Evolutionary conservation across 208 protist genomes (phyloP).

Genomic region (Leishmania gerbilli): DNA sequence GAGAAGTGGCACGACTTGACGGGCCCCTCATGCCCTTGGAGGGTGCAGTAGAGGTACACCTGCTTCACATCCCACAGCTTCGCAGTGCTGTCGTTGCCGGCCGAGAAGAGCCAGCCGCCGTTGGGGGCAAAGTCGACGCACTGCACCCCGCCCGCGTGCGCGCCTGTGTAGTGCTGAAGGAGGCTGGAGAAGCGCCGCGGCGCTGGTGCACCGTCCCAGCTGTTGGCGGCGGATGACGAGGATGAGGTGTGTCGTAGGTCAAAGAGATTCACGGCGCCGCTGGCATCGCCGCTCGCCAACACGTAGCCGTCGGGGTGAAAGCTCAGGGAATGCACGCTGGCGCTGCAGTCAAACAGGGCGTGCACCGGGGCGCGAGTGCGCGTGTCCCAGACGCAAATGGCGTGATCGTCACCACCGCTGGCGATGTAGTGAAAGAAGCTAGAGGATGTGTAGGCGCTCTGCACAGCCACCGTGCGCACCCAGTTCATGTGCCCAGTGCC

Average conservation of each 20-base stretch:
- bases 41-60: conserved; percentile 82
- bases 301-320: conserved; percentile 88
- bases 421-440: conserved; percentile 56
- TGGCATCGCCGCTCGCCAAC: conserved; percentile 69
- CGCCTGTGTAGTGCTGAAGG: conserved; percentile 81
- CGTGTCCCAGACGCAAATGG: conserved; percentile 84
- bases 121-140: conserved; percentile 73
- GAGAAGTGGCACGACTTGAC: conserved; percentile 64
- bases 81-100: conserved; percentile 70
- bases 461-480: conserved; percentile 72
- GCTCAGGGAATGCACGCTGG: conserved; percentile 56
- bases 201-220: not conserved
- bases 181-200: conserved; percentile 32
- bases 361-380: conserved; percentile 52
- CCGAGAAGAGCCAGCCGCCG: conserved; percentile 83
- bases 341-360: conserved; percentile 66
- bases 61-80: conserved; percentile 90
- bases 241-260: conserved; percentile 61
- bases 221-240: conserved; percentile 3
- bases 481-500: conserved; percentile 77
- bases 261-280: conserved; percentile 85
- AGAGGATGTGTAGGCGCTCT: conserved; percentile 21
- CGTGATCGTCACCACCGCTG: conserved; percentile 83
- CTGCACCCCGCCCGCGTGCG: conserved; percentile 70
- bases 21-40: conserved; percentile 79